These are phyloP conservation scores for Clarireedia sp. DNA, from an alignment of 2,329 filamentous ascomycete genomes.

Conservation along the genomic window DNA sequence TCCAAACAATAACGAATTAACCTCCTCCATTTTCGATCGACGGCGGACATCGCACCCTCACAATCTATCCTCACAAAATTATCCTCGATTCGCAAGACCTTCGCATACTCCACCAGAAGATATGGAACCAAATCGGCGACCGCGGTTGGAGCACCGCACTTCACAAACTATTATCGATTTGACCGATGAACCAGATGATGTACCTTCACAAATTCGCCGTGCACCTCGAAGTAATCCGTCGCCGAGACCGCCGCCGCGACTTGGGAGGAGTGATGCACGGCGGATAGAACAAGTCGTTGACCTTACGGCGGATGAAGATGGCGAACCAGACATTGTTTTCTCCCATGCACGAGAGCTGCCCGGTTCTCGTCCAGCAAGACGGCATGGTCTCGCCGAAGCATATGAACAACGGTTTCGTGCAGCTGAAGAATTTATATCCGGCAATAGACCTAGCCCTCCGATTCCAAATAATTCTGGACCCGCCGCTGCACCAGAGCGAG, in stretches of 20 bases:
- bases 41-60: slow-evolving; percentile 25
- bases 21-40: slow-evolving; percentile 12
- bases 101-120: slow-evolving; percentile 10
- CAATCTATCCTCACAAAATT: slow-evolving; percentile 14
- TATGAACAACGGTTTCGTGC: not conserved
- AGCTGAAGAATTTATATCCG: too few species aligned
- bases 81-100: not conserved
- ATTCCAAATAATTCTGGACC: too few species aligned
- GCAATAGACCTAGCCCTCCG: too few species aligned
- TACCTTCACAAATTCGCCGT: not conserved
- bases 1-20: slow-evolving; percentile 8
- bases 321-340: slow-evolving; percentile 20
- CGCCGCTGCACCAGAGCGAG: too few species aligned
- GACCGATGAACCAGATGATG: slow-evolving; percentile 26
- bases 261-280: slow-evolving; percentile 24
- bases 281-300: slow-evolving; percentile 38
- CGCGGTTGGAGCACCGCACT: slow-evolving; percentile 20
- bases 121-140: slow-evolving; percentile 19
- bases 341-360: slow-evolving; percentile 7
- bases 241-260: slow-evolving; percentile 15
- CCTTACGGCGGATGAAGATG: slow-evolving; percentile 40
- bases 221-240: slow-evolving; percentile 4
- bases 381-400: not conserved
- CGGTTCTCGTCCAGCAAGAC: not conserved
- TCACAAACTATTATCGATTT: slow-evolving; percentile 29